Conservation (phyloP, 2,329 filamentous ascomycete genomes). For the Talaromyces piceae region DNA sequence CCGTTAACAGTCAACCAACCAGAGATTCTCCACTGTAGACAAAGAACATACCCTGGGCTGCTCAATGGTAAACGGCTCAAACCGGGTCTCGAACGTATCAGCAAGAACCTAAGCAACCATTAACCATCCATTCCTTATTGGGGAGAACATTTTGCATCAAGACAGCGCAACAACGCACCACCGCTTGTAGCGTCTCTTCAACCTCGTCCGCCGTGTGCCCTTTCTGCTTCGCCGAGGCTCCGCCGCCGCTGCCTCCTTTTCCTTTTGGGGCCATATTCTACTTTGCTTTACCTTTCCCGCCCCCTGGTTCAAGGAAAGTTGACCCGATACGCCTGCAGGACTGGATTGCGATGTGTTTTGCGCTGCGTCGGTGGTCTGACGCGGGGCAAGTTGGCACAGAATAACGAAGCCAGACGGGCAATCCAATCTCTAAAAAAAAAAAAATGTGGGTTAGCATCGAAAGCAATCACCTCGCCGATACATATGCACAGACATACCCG, state of each 20-base stretch:
- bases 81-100: conserved; percentile 90
- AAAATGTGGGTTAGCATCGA: too few relatives aligned
- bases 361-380: too few relatives aligned
- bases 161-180: conserved; percentile 37
- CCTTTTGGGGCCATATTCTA: conserved; percentile 28
- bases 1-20: conserved; percentile 3
- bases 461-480: too few relatives aligned
- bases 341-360: background rate
- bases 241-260: conserved; percentile 19
- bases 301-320: too few relatives aligned
- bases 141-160: too few relatives aligned
- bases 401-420: too few relatives aligned
- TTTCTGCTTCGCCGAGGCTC: conserved; percentile 23
- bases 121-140: background rate
- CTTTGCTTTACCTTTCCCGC: background rate
- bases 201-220: conserved; percentile 47
- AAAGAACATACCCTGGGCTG: conserved; percentile 66
- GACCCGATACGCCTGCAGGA: background rate
- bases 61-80: conserved; percentile 81
- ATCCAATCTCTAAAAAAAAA: too few relatives aligned
- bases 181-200: conserved; percentile 57
- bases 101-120: conserved; percentile 61
- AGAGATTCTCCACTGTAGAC: background rate
- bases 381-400: too few relatives aligned
- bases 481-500: too few relatives aligned